These are phyloP conservation scores for Nakazawaea ishiwadae DNA, from an alignment of 805 yeast species.

Conservation along the genomic window DNA sequence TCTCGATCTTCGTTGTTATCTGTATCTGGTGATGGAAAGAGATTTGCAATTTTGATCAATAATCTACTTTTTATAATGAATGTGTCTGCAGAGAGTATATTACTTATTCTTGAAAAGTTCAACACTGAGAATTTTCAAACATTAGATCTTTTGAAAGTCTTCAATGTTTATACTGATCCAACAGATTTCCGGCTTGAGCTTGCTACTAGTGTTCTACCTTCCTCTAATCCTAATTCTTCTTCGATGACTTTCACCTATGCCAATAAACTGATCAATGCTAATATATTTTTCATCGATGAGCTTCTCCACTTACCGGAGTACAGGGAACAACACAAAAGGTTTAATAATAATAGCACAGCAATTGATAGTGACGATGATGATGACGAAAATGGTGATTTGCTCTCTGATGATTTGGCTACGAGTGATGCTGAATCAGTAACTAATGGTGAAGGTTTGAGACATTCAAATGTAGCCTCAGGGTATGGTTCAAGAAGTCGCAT, in stretches of 20 bases:
- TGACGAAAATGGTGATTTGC: constrained; percentile 16
- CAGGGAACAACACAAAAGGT: constrained; percentile 8
- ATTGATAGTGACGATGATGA: constrained; percentile 21
- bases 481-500: background rate
- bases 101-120: background rate
- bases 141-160: constrained; percentile 7
- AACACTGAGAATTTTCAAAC: background rate
- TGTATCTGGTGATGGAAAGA: constrained; percentile 9
- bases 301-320: constrained; percentile 6
- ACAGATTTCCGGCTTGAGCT: constrained; percentile 6
- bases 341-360: constrained; percentile 2
- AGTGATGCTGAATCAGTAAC: constrained; percentile 13
- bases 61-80: constrained; percentile 7
- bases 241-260: background rate
- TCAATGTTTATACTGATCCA: constrained; percentile 6
- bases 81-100: constrained; percentile 5
- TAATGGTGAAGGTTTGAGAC: constrained; percentile 18
- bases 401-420: constrained; percentile 5
- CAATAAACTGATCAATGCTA: background rate
- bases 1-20: constrained; percentile 9
- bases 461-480: background rate
- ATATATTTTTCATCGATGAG: constrained; percentile 5
- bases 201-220: background rate
- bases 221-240: background rate
- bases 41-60: constrained; percentile 9